Conservation (phyloP, 306 rosid genomes). For the Prunus dulcis region DNA sequence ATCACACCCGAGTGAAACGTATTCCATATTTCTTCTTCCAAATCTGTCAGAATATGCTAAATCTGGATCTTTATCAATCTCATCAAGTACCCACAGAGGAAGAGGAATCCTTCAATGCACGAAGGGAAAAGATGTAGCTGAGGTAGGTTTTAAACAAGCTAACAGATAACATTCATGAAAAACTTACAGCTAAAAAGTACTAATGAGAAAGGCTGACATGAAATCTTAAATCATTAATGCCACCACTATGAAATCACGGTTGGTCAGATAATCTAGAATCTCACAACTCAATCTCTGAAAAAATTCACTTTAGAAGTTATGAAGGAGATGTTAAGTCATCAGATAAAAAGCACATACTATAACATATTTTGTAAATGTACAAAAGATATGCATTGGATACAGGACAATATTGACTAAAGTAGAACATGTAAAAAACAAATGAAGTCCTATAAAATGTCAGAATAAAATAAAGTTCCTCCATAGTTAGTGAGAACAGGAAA, state of each 20-base stretch:
- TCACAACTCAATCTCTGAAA: background rate
- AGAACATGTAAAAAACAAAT: background rate
- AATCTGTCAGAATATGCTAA: constrained; percentile 72
- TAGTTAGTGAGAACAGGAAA: background rate
- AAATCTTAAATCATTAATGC: background rate
- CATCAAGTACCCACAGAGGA: constrained; percentile 84
- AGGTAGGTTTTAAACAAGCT: constrained; percentile 9
- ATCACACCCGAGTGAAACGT: constrained; percentile 89
- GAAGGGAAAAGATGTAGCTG: constrained; percentile 40
- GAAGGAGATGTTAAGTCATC: background rate
- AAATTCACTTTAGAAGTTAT: background rate
- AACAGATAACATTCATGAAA: constrained; percentile 28
- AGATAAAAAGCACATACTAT: background rate
- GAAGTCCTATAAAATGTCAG: background rate
- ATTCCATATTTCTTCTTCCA: constrained; percentile 74
- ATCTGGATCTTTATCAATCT: constrained; percentile 68
- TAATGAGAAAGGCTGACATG: background rate
- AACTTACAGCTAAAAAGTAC: constrained; percentile 4
- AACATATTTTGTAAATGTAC: background rate
- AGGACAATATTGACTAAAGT: background rate
- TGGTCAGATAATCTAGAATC: background rate
- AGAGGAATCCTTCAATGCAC: constrained; percentile 67
- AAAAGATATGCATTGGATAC: background rate
- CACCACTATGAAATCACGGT: background rate
- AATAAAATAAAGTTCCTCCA: background rate